Conservation (phyloP, 495 filamentous ascomycete genomes). For the Thermochaetoides thermophila region DNA sequence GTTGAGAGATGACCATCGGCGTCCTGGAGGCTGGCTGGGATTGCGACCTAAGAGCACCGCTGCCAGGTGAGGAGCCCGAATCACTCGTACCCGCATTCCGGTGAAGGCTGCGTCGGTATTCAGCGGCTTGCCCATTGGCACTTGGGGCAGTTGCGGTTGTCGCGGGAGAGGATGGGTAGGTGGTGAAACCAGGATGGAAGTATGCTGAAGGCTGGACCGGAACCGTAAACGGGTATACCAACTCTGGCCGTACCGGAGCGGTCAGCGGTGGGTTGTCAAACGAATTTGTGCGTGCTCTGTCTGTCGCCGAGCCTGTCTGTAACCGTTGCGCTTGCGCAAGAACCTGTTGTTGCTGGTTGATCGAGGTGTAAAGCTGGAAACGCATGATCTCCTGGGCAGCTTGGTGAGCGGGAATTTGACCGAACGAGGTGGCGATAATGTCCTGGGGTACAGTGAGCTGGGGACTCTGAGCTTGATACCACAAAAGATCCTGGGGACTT, state of each 20-base stretch:
- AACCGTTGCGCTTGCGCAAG: conserved; percentile 31
- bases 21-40: conserved; percentile 40
- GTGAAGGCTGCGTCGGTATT: conserved; percentile 36
- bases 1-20: conserved; percentile 11
- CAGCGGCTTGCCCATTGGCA: conserved; percentile 21
- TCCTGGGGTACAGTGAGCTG: conserved; percentile 28
- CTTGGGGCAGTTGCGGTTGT: conserved; percentile 21
- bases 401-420: conserved; percentile 24
- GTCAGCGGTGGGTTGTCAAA: conserved; percentile 37
- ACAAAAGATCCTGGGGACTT: conserved; percentile 25
- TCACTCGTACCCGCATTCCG: conserved; percentile 26
- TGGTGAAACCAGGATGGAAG: conserved; percentile 22
- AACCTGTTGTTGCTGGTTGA: conserved; percentile 28
- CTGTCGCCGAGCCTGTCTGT: conserved; percentile 22
- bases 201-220: conserved; percentile 13
- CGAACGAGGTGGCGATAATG: conserved; percentile 24
- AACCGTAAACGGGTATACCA: conserved; percentile 23
- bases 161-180: conserved; percentile 34
- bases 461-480: conserved; percentile 24
- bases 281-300: conserved; percentile 38
- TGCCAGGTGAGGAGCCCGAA: conserved; percentile 21
- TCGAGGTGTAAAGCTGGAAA: conserved; percentile 33
- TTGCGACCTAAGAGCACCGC: conserved; percentile 37
- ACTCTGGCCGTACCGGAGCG: conserved; percentile 35
- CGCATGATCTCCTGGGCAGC: conserved; percentile 21